Conservation (phyloP, 345 rosid species). For the Ceriops zippeliana region DNA sequence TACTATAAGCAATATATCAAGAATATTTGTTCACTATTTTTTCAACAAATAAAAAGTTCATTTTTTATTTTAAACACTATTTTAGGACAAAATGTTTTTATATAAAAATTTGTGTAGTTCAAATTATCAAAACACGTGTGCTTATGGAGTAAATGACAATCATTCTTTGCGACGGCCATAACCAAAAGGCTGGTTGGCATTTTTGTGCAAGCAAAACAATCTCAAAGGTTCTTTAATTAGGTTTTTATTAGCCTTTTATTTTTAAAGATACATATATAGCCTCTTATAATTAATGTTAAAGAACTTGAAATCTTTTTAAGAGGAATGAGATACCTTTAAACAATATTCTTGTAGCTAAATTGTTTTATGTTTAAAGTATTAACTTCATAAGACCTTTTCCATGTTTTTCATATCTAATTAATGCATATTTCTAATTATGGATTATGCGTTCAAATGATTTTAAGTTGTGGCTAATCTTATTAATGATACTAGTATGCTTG, state of each 20-base stretch:
- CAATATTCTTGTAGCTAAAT: not conserved
- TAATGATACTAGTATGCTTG: not conserved
- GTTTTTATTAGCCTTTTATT: not conserved
- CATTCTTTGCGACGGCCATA: not conserved
- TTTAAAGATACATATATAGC: not conserved
- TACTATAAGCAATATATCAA: no score
- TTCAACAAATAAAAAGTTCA: not conserved
- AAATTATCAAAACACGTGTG: not conserved
- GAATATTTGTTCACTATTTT: no score
- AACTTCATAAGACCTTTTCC: not conserved
- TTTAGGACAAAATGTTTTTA: not conserved
- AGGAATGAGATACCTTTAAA: not conserved
- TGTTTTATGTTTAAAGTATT: not conserved
- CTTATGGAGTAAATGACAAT: not conserved
- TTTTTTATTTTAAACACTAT: not conserved
- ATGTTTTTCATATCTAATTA: no score
- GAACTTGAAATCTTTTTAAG: not conserved
- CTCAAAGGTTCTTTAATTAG: not conserved
- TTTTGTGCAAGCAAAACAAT: not conserved
- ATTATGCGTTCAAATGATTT: not conserved
- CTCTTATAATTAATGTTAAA: not conserved
- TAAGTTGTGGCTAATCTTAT: not conserved
- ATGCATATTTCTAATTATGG: not conserved
- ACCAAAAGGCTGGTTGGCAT: not conserved
- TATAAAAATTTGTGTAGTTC: not conserved